phyloP scores from a whole-genome alignment of 1,284 basidiomycete genomes.

The Gastroboletus turbinatus region DNA sequence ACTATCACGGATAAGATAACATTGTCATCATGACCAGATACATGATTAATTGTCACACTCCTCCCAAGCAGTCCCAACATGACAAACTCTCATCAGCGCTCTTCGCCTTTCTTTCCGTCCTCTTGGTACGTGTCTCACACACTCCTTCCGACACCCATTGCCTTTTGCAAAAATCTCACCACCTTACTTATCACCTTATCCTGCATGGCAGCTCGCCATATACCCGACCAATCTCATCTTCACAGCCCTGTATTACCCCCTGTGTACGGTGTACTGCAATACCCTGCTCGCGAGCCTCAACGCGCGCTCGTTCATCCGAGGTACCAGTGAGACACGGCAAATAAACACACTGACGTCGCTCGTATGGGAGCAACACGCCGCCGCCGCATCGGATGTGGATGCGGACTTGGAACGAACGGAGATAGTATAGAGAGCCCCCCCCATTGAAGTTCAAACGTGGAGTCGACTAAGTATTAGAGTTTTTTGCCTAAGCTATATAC shows the following conservation, averaged over 20 bases:
- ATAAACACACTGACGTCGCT: neutral
- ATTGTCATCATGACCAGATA: neutral
- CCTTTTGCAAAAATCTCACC: no score
- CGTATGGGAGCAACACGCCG: constrained; percentile 3
- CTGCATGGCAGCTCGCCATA: constrained; percentile 18
- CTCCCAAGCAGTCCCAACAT: neutral
- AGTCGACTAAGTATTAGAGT: no score
- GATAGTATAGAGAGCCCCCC: neutral
- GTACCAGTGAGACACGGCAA: neutral
- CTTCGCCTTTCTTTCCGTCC: constrained; percentile 24
- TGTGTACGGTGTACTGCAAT: constrained; percentile 36
- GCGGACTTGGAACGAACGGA: neutral
- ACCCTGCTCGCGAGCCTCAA: constrained; percentile 36
- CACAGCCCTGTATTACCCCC: constrained; percentile 29
- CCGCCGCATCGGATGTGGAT: neutral
- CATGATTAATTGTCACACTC: neutral
- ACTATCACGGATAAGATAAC: neutral
- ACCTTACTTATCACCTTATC: neutral
- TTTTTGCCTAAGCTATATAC: no score
- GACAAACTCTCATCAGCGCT: constrained; percentile 20
- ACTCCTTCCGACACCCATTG: no score
- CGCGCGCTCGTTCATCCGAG: constrained; percentile 18
- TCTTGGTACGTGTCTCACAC: constrained; percentile 14
- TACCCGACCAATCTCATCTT: constrained; percentile 28
- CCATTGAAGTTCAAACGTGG: no score